Evolutionary conservation across 148 eudicot genomes (phyloP), one percentile per base, ranked within the genome.

Genomic region (Silene uniflora): DNA sequence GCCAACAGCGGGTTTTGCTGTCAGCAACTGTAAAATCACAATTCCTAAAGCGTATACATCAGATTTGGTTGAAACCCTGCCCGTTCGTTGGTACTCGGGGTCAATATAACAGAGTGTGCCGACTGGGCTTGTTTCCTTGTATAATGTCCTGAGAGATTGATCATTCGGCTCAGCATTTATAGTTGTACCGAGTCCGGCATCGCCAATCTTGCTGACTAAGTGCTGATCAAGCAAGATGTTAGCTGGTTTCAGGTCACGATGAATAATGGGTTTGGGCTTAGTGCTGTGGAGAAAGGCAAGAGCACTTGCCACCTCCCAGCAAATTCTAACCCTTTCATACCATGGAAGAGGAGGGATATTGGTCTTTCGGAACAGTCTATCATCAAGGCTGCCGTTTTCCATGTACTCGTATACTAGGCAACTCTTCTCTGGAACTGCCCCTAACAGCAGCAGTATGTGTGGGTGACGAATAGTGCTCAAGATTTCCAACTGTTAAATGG

Each of bases 41-140:
- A 95, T 86, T 59, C 98, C 98, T 55, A 95, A 84, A 17, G 98
- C 98, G 80, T 92, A 95, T 44, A 92, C 86, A 76, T 95, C 98
- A 0, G 98, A 90, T 71, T 84, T 86, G 39, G 93, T 84, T 47
- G 93, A 92, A 55, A 92, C 75, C 49, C 85, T 67, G 27, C 98
- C 98, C 0, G 90, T 89, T 70, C 98, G 87, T 75, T 95, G 98
- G 73, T 95, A 92, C 79, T 95, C 98, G 0, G 98, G 98, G 72
- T 94, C 98, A 21, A 94, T 94, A 75, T 90, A 92, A 80, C 93
- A 92, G 49, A 90, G 85, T 2, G 97, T 95, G 25, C 96, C 93
- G 27, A 88, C 97, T 7, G 88, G 92, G 22, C 87, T 86, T 2
- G 97, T 87, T 72, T 89, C 90, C 65, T 84, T 86, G 86, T 83